These are phyloP conservation scores for Mallotus nudiflorus DNA, from an alignment of 345 rosid species.

Conservation along the genomic window DNA sequence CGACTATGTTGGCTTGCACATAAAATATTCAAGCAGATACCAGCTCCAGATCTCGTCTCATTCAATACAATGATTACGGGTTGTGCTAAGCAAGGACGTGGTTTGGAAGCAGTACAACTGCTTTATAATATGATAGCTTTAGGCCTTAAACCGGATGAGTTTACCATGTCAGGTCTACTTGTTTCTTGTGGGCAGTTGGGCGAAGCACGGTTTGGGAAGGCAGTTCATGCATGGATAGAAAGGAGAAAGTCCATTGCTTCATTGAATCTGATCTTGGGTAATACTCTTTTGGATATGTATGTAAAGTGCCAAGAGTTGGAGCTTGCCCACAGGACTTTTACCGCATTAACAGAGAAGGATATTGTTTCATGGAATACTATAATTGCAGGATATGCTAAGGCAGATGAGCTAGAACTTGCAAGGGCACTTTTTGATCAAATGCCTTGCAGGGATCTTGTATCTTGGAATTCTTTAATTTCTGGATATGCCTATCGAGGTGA, in stretches of 20 bases:
- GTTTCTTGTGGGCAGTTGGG: slow-evolving; percentile 24
- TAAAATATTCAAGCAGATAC: slow-evolving; percentile 16
- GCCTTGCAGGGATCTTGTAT: slow-evolving; percentile 20
- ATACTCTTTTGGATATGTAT: slow-evolving; percentile 39
- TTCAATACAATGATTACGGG: slow-evolving; percentile 17
- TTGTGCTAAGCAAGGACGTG: slow-evolving; percentile 23
- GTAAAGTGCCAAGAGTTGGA: slow-evolving; percentile 43
- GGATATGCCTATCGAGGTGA: slow-evolving; percentile 20
- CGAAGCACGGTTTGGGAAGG: slow-evolving; percentile 13
- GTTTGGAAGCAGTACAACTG: slow-evolving; percentile 18
- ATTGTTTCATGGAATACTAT: slow-evolving; percentile 30
- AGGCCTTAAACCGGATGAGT: slow-evolving; percentile 26
- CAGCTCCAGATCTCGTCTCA: slow-evolving; percentile 19
- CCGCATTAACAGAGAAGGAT: slow-evolving; percentile 28
- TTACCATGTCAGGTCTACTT: slow-evolving; percentile 25
- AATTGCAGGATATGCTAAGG: slow-evolving; percentile 26
- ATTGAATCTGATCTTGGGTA: slow-evolving; percentile 26
- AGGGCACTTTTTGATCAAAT: slow-evolving; percentile 18
- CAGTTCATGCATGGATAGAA: slow-evolving; percentile 29
- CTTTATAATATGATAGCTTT: slow-evolving; percentile 13
- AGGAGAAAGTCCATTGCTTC: slow-evolving; percentile 17
- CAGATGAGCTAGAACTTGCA: slow-evolving; percentile 16
- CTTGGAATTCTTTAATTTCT: slow-evolving; percentile 32
- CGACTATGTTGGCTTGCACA: slow-evolving; percentile 11
- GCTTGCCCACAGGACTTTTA: slow-evolving; percentile 41